Conservation (phyloP, 192 early-diverging fungal species). For the Entrophospora sp. region DNA sequence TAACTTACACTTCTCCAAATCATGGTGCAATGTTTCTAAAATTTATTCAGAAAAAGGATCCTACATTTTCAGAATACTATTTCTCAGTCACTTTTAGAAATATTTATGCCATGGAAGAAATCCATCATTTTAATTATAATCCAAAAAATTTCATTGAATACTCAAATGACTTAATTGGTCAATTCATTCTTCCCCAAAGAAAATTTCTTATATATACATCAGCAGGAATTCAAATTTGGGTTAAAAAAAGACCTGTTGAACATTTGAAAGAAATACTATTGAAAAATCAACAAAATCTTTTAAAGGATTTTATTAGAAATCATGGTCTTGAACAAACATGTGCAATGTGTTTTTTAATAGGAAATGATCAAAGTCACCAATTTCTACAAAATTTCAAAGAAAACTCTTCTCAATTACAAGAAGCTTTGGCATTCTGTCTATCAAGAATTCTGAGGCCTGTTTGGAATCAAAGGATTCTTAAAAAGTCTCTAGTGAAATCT, state of each 20-base stretch:
- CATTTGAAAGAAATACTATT: background rate
- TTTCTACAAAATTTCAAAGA: background rate
- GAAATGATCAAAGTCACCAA: background rate
- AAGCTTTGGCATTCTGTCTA: slow-evolving; percentile 9
- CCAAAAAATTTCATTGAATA: slow-evolving; percentile 1
- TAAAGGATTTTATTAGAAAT: no score
- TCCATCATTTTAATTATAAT: background rate
- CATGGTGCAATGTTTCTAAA: slow-evolving; percentile 5
- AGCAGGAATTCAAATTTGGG: background rate
- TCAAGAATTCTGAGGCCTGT: slow-evolving; percentile 16
- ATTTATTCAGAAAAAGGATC: background rate
- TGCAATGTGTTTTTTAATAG: slow-evolving; percentile 12
- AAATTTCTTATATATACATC: slow-evolving; percentile 13
- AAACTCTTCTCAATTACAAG: background rate
- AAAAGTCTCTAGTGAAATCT: no score
- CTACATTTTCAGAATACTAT: background rate
- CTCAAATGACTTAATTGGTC: slow-evolving; percentile 18
- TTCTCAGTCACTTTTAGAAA: background rate
- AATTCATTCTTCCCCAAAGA: slow-evolving; percentile 3
- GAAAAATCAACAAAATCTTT: background rate
- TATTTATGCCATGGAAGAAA: slow-evolving; percentile 15
- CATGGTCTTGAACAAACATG: slow-evolving; percentile 7
- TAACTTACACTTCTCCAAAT: slow-evolving; percentile 1
- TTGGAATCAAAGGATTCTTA: slow-evolving; percentile 4
- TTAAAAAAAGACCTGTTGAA: slow-evolving; percentile 1